Evolutionary conservation across 2,329 filamentous ascomycete genomes (phyloP).

Genomic region (Cladosporium sp.): DNA sequence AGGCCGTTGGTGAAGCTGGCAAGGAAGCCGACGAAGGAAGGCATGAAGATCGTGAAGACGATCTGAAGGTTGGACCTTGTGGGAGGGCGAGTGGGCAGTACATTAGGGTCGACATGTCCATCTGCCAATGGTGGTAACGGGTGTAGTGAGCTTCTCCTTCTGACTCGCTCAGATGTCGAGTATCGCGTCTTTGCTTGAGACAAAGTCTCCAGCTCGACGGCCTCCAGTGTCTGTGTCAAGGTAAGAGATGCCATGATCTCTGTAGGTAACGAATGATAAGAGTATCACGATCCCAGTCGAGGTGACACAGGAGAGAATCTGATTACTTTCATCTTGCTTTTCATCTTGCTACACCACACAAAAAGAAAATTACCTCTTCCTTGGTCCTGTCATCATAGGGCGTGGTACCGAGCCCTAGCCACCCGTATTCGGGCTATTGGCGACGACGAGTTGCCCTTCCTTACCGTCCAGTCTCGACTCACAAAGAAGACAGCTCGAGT

Average conservation of each 20-base stretch:
- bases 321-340: no score
- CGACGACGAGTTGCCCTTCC: background rate
- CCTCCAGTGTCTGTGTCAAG: slow-evolving; percentile 1
- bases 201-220: slow-evolving; percentile 4
- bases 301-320: background rate
- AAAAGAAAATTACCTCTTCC: background rate
- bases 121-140: background rate
- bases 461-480: background rate
- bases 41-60: slow-evolving; percentile 13
- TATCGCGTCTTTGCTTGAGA: background rate
- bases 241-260: slow-evolving; percentile 3
- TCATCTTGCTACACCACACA: background rate
- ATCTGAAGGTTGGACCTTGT: slow-evolving; percentile 6
- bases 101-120: background rate
- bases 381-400: background rate
- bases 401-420: background rate
- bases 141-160: background rate
- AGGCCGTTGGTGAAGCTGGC: slow-evolving; percentile 27
- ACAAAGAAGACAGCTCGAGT: background rate
- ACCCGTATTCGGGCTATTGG: background rate
- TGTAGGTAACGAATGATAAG: background rate
- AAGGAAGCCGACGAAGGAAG: slow-evolving; percentile 20
- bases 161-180: background rate
- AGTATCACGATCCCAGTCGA: background rate
- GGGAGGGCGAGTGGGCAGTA: background rate